These are phyloP conservation scores for Cordyceps fumosorosea DNA, from an alignment of 2,329 filamentous ascomycete species.

Conservation along the genomic window DNA sequence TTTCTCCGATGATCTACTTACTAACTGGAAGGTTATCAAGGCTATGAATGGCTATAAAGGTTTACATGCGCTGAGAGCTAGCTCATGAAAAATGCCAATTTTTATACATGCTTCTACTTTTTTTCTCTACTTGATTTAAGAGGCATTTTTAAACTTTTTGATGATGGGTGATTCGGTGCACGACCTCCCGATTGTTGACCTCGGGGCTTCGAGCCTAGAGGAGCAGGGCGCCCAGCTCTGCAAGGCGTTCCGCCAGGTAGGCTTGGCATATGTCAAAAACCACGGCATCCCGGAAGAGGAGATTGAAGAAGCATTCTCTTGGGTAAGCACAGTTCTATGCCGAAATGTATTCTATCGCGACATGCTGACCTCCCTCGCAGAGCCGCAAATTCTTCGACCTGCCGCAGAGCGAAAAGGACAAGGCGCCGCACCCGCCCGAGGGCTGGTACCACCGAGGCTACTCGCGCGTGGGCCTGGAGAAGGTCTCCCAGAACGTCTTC, in stretches of 20 bases:
- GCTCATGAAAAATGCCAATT: too few relatives aligned
- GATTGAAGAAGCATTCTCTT: constrained; percentile 32
- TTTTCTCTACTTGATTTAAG: not conserved
- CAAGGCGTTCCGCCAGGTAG: constrained; percentile 25
- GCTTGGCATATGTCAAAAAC: constrained; percentile 30
- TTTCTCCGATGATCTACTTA: not conserved
- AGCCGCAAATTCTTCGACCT: constrained; percentile 26
- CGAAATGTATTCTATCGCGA: not conserved
- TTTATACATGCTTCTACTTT: not conserved
- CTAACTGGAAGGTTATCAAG: not conserved
- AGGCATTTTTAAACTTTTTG: not conserved
- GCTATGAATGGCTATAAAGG: not conserved
- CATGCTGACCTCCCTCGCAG: constrained; percentile 8
- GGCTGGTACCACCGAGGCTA: constrained; percentile 32
- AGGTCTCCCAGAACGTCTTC: constrained; percentile 26
- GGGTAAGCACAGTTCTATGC: constrained; percentile 18
- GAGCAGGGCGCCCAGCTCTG: constrained; percentile 17
- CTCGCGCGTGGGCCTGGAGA: constrained; percentile 29
- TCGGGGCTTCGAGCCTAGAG: not conserved
- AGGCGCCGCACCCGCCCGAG: constrained; percentile 26
- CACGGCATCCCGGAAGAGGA: constrained; percentile 28
- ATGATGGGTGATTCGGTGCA: not conserved
- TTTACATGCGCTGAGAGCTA: too few relatives aligned
- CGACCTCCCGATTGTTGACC: not conserved
- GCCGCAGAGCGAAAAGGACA: constrained; percentile 25